Evolutionary conservation across 2,329 filamentous ascomycete species (phyloP).

Genomic region (Drechslera avenae): DNA sequence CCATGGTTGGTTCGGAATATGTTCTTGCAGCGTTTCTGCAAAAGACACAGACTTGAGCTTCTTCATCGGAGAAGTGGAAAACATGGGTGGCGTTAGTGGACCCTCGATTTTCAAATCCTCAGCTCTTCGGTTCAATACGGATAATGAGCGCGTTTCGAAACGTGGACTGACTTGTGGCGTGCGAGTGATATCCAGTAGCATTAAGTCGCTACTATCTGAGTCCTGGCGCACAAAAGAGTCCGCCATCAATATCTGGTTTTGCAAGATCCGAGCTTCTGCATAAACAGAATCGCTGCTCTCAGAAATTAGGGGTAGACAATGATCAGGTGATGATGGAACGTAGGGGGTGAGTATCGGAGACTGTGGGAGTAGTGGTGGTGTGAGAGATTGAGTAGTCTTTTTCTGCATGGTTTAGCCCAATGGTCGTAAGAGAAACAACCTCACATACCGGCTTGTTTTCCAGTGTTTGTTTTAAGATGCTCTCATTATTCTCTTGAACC

Average conservation of each 20-base stretch:
- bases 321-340: conserved; percentile 48
- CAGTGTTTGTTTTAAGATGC: conserved; percentile 19
- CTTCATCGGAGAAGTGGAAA: conserved; percentile 46
- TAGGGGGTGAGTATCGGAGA: conserved; percentile 50
- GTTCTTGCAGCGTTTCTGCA: conserved; percentile 42
- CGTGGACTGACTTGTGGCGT: conserved; percentile 27
- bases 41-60: conserved; percentile 51
- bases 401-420: conserved; percentile 37
- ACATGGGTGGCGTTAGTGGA: conserved; percentile 52
- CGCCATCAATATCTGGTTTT: conserved; percentile 40
- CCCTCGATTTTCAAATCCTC: conserved; percentile 53
- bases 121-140: conserved; percentile 38
- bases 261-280: conserved; percentile 42
- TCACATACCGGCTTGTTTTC: conserved; percentile 31
- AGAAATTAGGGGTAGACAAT: conserved; percentile 46
- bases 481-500: conserved; percentile 27
- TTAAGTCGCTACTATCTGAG: conserved; percentile 40
- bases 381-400: conserved; percentile 39
- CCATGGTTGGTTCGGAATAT: conserved; percentile 41
- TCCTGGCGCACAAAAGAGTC: conserved; percentile 41
- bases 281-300: conserved; percentile 43
- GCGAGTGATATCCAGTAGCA: conserved; percentile 39
- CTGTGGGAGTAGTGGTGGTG: conserved; percentile 55
- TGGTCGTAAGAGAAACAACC: not conserved
- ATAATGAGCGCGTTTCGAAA: conserved; percentile 19